Evolutionary conservation across 192 early-diverging fungal genomes (phyloP).

Genomic region (Backusella liffmaniae): DNA sequence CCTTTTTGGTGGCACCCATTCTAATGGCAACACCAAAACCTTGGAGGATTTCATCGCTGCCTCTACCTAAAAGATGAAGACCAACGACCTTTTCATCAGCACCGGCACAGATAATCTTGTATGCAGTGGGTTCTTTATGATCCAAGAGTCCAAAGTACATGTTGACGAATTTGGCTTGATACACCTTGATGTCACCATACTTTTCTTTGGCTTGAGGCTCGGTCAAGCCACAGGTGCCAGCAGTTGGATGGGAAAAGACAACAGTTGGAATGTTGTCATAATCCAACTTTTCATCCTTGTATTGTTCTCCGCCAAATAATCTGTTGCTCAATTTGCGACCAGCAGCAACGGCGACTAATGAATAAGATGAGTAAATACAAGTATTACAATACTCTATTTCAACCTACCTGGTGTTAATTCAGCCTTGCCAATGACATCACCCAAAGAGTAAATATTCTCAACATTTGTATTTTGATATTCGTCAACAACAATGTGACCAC

Average conservation of each 20-base stretch:
- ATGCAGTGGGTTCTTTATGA: constrained; percentile 85
- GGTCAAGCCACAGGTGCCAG: constrained; percentile 84
- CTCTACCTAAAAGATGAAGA: constrained; percentile 87
- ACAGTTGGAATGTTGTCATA: constrained; percentile 95
- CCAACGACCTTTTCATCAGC: constrained; percentile 95
- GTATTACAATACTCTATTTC: too few relatives aligned
- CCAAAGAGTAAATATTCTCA: constrained; percentile 79
- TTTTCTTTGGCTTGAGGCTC: constrained; percentile 73
- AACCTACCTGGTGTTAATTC: constrained; percentile 78
- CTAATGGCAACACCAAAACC: constrained; percentile 96
- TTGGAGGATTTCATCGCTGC: constrained; percentile 89
- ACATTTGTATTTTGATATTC: constrained; percentile 84
- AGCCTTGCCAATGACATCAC: constrained; percentile 88
- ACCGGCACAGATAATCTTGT: constrained; percentile 87
- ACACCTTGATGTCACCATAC: constrained; percentile 84
- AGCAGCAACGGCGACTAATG: constrained; percentile 79
- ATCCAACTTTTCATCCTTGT: constrained; percentile 78
- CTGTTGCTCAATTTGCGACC: constrained; percentile 88
- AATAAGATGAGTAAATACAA: neutral
- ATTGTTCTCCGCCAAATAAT: constrained; percentile 79
- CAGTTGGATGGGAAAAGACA: constrained; percentile 90
- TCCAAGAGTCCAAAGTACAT: constrained; percentile 84
- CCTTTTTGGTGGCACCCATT: constrained; percentile 97
- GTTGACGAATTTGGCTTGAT: constrained; percentile 84
- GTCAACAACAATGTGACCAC: constrained; percentile 76